These are phyloP conservation scores for Serendipita sp. DNA, from an alignment of 768 basidiomycete species.

Conservation along the genomic window DNA sequence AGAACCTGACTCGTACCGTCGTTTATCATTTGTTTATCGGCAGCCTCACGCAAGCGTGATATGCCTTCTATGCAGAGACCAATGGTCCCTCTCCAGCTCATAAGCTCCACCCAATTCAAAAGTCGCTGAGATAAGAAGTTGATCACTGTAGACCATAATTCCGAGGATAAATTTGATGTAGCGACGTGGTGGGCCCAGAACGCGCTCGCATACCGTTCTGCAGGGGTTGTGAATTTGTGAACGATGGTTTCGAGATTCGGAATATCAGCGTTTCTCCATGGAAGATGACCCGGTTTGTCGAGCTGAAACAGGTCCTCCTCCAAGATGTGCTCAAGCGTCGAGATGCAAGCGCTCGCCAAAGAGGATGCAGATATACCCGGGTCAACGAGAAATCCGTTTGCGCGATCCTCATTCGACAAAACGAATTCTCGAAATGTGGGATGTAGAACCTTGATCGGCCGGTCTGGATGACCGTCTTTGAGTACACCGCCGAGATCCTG, in stretches of 20 bases:
- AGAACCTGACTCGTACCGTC: too few relatives aligned
- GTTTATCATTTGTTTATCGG: too few relatives aligned
- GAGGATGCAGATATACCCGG: not conserved
- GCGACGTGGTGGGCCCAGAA: not conserved
- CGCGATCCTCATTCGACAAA: not conserved
- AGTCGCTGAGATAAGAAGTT: not conserved
- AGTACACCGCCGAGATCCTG: not conserved
- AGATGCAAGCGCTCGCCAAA: not conserved
- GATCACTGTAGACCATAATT: not conserved
- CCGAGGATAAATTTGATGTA: not conserved
- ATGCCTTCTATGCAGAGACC: too few relatives aligned
- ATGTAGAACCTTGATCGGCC: not conserved
- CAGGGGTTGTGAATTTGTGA: not conserved
- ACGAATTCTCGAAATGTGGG: constrained; percentile 2
- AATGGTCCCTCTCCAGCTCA: not conserved
- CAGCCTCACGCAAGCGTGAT: too few relatives aligned
- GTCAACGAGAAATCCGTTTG: not conserved
- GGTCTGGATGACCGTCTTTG: constrained; percentile 1
- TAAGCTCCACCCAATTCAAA: not conserved
- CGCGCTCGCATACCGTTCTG: not conserved
- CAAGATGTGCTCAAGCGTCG: not conserved
- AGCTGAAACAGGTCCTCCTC: not conserved
- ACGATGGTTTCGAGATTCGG: not conserved
- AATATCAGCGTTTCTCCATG: not conserved
- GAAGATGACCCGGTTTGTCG: too few relatives aligned